Evolutionary conservation across 2,329 filamentous ascomycete species (phyloP).

Genomic region (Pestalotiopsis sp.): DNA sequence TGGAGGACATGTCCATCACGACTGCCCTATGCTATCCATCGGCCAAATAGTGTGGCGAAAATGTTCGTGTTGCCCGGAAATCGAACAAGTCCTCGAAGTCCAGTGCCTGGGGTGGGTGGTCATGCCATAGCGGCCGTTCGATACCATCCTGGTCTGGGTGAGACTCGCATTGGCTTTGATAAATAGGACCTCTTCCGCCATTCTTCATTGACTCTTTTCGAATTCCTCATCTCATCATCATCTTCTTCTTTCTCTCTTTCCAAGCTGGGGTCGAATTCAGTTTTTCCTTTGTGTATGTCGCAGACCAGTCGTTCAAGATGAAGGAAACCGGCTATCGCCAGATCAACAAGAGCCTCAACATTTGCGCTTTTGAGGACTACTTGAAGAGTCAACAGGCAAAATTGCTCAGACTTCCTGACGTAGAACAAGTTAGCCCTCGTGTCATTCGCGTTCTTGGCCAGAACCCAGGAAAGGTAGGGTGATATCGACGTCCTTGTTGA

Average conservation of each 20-base stretch:
- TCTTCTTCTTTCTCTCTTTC: background rate
- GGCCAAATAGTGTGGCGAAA: no score
- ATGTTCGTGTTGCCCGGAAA: no score
- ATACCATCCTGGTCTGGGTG: background rate
- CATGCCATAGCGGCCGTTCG: no score
- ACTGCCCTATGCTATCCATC: no score
- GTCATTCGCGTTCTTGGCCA: conserved; percentile 46
- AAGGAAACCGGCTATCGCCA: conserved; percentile 40
- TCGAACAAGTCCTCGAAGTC: no score
- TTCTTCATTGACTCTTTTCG: background rate
- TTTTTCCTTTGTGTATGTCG: no score
- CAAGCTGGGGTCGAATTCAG: background rate
- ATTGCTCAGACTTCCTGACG: conserved; percentile 39
- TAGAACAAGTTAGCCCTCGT: conserved; percentile 42
- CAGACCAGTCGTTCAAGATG: background rate
- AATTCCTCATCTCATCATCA: background rate
- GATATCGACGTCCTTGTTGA: background rate
- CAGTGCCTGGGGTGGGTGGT: no score
- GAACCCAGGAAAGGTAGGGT: conserved; percentile 43
- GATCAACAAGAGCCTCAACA: conserved; percentile 50
- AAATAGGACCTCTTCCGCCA: background rate
- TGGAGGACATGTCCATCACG: background rate
- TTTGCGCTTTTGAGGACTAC: conserved; percentile 51
- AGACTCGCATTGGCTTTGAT: background rate
- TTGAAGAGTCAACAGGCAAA: conserved; percentile 38